Percentiles rank a stretch among this genome's conserved stretches.
Conservation (phyloP, 169 alveolate species). For the Eimeria sp. region DNA sequence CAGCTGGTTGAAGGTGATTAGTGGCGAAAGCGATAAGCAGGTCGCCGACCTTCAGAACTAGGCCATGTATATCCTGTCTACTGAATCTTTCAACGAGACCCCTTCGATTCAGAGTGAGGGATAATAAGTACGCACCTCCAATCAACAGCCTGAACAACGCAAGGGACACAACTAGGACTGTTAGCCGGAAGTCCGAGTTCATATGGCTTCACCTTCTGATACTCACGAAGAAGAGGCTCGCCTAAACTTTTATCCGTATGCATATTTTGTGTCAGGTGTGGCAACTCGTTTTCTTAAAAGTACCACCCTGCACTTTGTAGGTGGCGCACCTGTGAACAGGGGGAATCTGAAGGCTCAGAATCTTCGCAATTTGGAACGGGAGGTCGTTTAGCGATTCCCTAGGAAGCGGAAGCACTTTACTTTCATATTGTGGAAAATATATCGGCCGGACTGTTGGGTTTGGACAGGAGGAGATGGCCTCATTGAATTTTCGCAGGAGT, state of each 20-base stretch:
- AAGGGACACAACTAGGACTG: neutral
- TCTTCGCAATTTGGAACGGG: neutral
- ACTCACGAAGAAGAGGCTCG: neutral
- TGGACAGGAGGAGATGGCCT: conserved; percentile 37
- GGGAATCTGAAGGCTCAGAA: neutral
- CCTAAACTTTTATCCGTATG: neutral
- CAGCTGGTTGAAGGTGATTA: conserved; percentile 14
- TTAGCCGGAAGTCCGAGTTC: neutral
- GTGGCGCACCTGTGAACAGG: conserved; percentile 36
- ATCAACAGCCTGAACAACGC: conserved; percentile 9
- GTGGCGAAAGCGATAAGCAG: conserved; percentile 25
- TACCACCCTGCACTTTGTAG: neutral
- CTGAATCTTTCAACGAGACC: neutral
- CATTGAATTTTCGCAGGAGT: conserved; percentile 25
- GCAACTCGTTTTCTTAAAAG: neutral
- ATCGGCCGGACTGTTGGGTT: conserved; percentile 25
- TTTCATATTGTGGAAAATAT: conserved; percentile 48
- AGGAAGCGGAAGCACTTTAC: conserved; percentile 10
- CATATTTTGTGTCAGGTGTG: neutral
- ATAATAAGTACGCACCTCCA: conserved; percentile 37
- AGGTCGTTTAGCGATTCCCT: conserved; percentile 5
- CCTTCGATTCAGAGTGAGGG: conserved; percentile 16
- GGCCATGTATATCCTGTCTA: conserved; percentile 1
- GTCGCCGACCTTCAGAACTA: neutral
- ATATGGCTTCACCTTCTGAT: neutral